Base-by-base conservation (phyloP, 768 basidiomycete genomes). In the Boletus sp. region DNA sequence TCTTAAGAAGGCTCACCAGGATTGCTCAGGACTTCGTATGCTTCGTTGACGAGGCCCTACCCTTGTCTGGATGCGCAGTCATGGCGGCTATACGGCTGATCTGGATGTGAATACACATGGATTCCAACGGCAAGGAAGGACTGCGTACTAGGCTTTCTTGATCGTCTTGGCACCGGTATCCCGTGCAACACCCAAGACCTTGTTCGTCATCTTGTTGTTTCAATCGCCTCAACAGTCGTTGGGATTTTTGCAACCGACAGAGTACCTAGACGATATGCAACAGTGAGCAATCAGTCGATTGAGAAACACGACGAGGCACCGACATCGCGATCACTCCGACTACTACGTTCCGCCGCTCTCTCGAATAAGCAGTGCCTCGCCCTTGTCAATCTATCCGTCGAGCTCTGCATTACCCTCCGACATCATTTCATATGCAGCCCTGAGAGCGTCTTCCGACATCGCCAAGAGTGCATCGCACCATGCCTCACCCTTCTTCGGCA, bases 131-230 rank as follows among this genome's bases (percentile, higher is more conserved):
- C 35, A 43, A 33, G 5, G 29, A 45, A 53, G 15, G 13, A 14
- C 2, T 21, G 9, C 65, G 1, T 44, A 66, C 91, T 78, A 98
- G 25, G 95, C 95, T 66, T 93, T 94, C 79, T 97, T 98, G 76
- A 99, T 95, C 1, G 91, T 88, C 70, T 79, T 80, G n/a, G 71
- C 67, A 62, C 98, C 96, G 0, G 95, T 95, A 62, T 96, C 94
- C 10, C 94, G 77, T 6, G 88, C 66, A 2, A 98, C 93, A 7
- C 86, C 92, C 2, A 99, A 74, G 40, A 97, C 83, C 75, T 98
- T 98, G 79, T 99, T 98, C n/a, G 66, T 98, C 98, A 62, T 98
- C 94, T 75, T 98, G 98, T 67, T 84, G 83, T 62, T 84, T 87
- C 44, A 88, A 89, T 71, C 93, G 90, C 69, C 97, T 98, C 53